Evolutionary conservation across 306 rosid species (phyloP), one percentile per base, ranked within the genome.

Genomic region (Clitoria ternatea): DNA sequence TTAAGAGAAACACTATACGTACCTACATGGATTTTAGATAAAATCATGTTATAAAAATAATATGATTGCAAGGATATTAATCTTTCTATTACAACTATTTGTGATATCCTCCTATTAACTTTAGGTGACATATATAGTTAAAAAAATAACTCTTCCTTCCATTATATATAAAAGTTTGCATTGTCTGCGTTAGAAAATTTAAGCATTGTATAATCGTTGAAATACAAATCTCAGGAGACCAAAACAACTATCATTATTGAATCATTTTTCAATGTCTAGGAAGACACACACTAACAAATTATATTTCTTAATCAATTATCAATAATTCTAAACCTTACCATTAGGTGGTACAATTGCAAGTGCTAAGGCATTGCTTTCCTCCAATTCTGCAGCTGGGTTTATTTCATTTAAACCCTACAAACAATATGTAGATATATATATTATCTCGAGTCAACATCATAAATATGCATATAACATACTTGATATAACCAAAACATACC

Each of bases 281-380:
- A 45, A 26, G 66, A 8, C 20, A 72, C 39, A n/a, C 19, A 20
- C 15, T 24, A 29, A 30, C 45, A 59, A 6, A 61, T 40, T 11
- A 40, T 70, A 66, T 57, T 59, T 26, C 4, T 13, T 40, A n/a
- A 61, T 66, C 49, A 66, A 68, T 76, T 66, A 37, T 39, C 15
- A 67, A 20, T 17, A 56, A 67, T 45, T 53, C 6, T 13, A 45
- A 14, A 39, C 54, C 91, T 26, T 79, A 94, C 99, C 97, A 83
- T 90, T 96, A 22, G 84, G 78, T 73, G 90, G 88, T 80, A 85
- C 56, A 56, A 94, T 91, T 18, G 99, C 96, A 32, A 94, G 99
- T 15, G 99, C 99, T 81, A 91, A 29, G 76, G 99, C 97, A 77
- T 94, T 94, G 75, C 59, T 85, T 56, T 89, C 90, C 61, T 91